phyloP scores from a whole-genome alignment of 257 asterid species.

The Primulina tabacum region DNA sequence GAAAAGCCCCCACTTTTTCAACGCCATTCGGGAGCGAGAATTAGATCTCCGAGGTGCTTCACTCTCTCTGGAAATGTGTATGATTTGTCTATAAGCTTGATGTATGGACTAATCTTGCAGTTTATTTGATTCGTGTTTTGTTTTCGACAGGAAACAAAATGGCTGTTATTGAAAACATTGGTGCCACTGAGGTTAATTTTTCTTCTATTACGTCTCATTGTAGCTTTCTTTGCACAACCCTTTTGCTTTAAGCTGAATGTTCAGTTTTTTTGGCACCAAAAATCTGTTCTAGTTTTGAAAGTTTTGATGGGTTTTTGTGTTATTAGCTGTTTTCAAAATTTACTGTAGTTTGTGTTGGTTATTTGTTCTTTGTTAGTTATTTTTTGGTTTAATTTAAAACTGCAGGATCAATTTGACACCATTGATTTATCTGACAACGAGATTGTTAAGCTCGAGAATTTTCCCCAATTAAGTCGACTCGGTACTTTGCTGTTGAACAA shows the following conservation, averaged over 20 bases:
- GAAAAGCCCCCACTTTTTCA: constrained; percentile 97
- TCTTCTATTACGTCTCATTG: neutral
- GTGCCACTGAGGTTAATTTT: constrained; percentile 84
- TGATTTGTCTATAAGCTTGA: neutral
- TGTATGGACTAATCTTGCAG: neutral
- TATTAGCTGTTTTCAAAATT: neutral
- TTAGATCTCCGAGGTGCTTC: constrained; percentile 84
- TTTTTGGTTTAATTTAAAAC: constrained; percentile 12
- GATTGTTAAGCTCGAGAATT: constrained; percentile 96
- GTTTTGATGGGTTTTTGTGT: neutral
- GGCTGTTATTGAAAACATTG: constrained; percentile 86
- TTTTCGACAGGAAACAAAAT: constrained; percentile 71
- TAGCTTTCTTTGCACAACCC: neutral
- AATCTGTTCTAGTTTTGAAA: neutral
- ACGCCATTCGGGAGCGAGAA: constrained; percentile 92
- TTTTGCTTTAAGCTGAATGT: neutral
- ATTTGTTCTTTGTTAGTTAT: neutral
- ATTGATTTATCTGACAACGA: constrained; percentile 96
- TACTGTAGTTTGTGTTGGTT: constrained; percentile 2
- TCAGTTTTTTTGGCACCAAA: neutral
- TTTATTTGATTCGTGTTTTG: neutral
- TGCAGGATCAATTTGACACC: constrained; percentile 96
- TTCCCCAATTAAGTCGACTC: constrained; percentile 69
- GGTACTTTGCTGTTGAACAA: constrained; percentile 90
- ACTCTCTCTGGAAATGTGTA: neutral